Conservation (phyloP, 768 basidiomycete genomes). For the Daedaleopsis sinensis region DNA sequence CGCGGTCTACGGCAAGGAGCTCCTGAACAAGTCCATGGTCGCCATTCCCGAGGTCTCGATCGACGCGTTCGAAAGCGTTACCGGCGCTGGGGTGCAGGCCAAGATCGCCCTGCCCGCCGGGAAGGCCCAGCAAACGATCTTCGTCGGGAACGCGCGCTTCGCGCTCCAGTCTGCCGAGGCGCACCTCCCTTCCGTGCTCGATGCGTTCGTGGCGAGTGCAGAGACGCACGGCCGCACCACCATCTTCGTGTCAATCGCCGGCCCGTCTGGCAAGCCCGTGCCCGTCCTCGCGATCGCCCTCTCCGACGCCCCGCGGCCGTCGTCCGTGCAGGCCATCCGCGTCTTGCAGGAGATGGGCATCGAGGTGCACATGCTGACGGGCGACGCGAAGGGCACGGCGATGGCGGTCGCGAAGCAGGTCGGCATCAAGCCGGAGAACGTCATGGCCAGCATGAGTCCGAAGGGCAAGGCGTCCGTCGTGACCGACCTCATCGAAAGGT, state of each 20-base stretch:
- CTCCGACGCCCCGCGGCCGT: conserved; percentile 84
- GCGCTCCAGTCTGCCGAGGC: conserved; percentile 55
- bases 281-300: conserved; percentile 84
- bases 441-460: conserved; percentile 93
- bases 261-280: conserved; percentile 43
- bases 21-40: conserved; percentile 45
- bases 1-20: conserved; percentile 75
- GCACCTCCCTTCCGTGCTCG: conserved; percentile 60
- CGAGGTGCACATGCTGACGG: conserved; percentile 92
- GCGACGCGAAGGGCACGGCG: conserved; percentile 86
- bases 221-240: conserved; percentile 77
- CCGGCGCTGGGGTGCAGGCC: conserved; percentile 88
- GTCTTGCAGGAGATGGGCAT: conserved; percentile 90
- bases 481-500: conserved; percentile 73
- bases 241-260: conserved; percentile 76
- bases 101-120: conserved; percentile 54
- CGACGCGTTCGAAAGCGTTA: conserved; percentile 81
- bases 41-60: conserved; percentile 57
- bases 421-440: conserved; percentile 80
- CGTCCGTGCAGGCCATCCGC: conserved; percentile 79
- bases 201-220: conserved; percentile 71
- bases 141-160: conserved; percentile 79
- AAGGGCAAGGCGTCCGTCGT: conserved; percentile 92
- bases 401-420: conserved; percentile 87
- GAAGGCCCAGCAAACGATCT: conserved; percentile 51